Evolutionary conservation across 305 asterid species (phyloP).

Genomic region (Solanum chacoense): DNA sequence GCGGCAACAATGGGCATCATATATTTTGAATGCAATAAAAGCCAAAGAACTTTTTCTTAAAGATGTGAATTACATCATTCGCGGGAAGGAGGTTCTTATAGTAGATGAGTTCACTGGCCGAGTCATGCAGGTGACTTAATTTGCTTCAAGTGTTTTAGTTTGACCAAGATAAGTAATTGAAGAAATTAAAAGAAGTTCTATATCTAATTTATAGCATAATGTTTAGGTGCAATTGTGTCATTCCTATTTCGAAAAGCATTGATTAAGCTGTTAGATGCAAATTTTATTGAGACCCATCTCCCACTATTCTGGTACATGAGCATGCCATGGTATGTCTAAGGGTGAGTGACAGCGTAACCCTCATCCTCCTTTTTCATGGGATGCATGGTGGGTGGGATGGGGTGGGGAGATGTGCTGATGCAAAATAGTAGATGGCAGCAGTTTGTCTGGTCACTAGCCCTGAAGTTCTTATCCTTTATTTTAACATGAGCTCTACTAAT

Average conservation of each 20-base stretch:
- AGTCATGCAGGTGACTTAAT: constrained; percentile 82
- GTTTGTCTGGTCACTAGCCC: background rate
- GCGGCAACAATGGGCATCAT: constrained; percentile 98
- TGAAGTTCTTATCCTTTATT: background rate
- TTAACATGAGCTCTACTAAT: background rate
- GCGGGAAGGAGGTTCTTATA: constrained; percentile 89
- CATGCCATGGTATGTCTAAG: background rate
- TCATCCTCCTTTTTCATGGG: background rate
- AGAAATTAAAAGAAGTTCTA: background rate
- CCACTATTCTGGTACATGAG: background rate
- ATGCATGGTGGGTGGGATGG: background rate
- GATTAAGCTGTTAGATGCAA: background rate
- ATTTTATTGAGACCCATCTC: background rate
- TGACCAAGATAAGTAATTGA: background rate
- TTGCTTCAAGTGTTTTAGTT: background rate
- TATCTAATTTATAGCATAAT: background rate
- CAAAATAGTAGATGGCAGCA: background rate
- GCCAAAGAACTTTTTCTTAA: constrained; percentile 91
- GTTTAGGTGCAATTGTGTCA: background rate
- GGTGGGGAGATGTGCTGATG: background rate
- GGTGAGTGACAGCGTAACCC: background rate
- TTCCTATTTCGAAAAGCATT: background rate
- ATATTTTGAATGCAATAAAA: constrained; percentile 81
- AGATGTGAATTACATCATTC: constrained; percentile 92
- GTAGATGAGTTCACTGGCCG: constrained; percentile 99